Base-by-base conservation (phyloP, 257 asterid genomes). In the Przewalskia tangutica region DNA sequence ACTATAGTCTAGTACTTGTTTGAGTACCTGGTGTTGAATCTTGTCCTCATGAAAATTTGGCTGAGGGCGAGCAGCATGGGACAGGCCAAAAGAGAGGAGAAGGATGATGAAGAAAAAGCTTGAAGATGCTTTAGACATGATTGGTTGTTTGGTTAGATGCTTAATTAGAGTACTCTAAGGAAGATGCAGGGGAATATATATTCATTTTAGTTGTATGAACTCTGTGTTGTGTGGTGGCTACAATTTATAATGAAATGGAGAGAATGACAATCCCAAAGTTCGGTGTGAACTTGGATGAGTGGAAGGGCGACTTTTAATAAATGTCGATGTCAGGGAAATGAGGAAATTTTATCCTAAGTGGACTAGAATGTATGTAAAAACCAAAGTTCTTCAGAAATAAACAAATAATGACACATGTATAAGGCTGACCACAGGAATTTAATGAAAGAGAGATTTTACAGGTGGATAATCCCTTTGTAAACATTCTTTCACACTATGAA, bases 61-160 rank as follows among this genome's bases (percentile, higher is more conserved):
- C 13, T 18, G 76, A 3, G 86, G 89, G 12, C 97, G 96, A 83
- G 91, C 89, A 14, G 90, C 89, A 5, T 80, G 82, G 84, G 90
- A 84, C 1, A 85, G 84, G 7, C 93, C 59, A 88, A 81, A 75
- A 81, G 80, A 83, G 84, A 87, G 84, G 88, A 93, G 89, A 76
- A 90, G 83, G 62, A 90, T 86, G 50, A 87, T 12, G 10, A 89
- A 50, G 82, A 88, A 83, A 71, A 88, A 17, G 27, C 80, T 50
- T 14, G 92, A 36, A 44, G 87, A 77, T 73, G 88, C 71, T 83
- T 83, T 93, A 63, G 97, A 64, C 95, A 92, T 91, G 53, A 4
- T 1, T 18, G 16, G n/a, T 27, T 59, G 13, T 44, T 18, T 36
- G 7, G 46, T 64, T 70, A 23, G 60, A 73, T 3, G 82, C 27